phyloP scores from a whole-genome alignment of 768 basidiomycete species.

The Leccinum longicurvipes region DNA sequence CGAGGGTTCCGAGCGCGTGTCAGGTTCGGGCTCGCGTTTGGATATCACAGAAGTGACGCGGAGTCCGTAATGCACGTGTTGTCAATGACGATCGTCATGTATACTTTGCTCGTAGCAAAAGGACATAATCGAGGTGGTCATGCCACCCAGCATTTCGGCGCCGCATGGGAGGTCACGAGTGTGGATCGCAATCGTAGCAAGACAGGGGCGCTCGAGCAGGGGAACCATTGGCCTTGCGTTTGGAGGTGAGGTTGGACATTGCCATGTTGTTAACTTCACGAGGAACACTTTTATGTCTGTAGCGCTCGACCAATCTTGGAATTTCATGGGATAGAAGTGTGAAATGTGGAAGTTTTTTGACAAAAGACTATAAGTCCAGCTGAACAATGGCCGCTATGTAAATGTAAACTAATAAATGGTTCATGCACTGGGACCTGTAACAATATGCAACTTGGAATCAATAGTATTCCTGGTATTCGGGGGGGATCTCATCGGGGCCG shows the following conservation, averaged over 20 bases:
- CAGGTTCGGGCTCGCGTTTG: background rate
- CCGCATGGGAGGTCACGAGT: background rate
- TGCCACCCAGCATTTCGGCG: background rate
- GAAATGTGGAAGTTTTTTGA: background rate
- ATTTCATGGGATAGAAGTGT: background rate
- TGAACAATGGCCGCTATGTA: too few species aligned
- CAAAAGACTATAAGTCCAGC: background rate
- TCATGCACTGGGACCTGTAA: background rate
- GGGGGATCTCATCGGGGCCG: background rate
- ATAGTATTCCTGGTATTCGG: slow-evolving; percentile 6
- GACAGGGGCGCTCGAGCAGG: background rate
- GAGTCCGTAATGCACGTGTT: background rate
- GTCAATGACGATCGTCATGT: background rate
- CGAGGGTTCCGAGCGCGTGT: background rate
- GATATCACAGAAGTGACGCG: background rate
- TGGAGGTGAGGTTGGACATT: background rate
- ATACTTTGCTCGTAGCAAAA: background rate
- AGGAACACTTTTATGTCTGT: background rate
- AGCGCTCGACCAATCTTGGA: background rate
- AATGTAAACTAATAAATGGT: background rate
- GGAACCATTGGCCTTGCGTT: background rate
- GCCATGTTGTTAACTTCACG: background rate
- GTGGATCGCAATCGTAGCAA: background rate
- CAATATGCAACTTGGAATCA: background rate
- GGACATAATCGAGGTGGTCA: background rate